Evolutionary conservation across 2,329 filamentous ascomycete species (phyloP), one percentile per base, ranked within the genome.

Genomic region (Erysiphe pulchra): DNA sequence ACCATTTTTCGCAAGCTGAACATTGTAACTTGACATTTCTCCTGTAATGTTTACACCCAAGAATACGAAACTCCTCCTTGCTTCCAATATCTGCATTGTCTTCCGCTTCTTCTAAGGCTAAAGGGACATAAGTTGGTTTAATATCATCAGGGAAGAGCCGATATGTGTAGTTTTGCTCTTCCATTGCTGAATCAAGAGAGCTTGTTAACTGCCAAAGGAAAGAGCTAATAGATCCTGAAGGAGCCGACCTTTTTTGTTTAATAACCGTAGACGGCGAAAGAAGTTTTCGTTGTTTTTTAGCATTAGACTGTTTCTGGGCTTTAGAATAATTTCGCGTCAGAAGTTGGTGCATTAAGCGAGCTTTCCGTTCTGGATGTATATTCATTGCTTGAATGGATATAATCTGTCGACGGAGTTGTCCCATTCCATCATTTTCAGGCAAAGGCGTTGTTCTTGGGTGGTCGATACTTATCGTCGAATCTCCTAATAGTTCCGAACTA

Each of bases 1-100:
- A 92, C 90, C 90, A 98, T 55, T 73, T 77, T 54, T 78, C 73
- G 62, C 90, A 98, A 24, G 80, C 78, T 52, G 74, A 83, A 60
- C 90, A 98, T 62, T 98, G 86, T 32, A 95, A 65, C 61, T 95
- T 95, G 54, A 98, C 84, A 54, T 95, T 95, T 51, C 90, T 76
- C 57, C 82, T 83, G 60, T 98, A 98, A 62, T 98, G 90, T 54
- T 78, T 69, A 59, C 90, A 98, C 0, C 90, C 90, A 5, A 94
- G 63, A 30, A 67, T 63, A 2, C 62, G 65, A 36, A 40, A 43
- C 12, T 47, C 44, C 16, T 56, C 53, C 36, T 52, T 48, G 42
- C 48, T 48, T 42, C 47, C 51, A 14, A 57, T 52, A 20, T 61
- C 60, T 31, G 61, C 59, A 50, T 60, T 59, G 37, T 69, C 66